phyloP scores from a whole-genome alignment of 1,139 yeast species.

The Saccharomyces hybrid region DNA sequence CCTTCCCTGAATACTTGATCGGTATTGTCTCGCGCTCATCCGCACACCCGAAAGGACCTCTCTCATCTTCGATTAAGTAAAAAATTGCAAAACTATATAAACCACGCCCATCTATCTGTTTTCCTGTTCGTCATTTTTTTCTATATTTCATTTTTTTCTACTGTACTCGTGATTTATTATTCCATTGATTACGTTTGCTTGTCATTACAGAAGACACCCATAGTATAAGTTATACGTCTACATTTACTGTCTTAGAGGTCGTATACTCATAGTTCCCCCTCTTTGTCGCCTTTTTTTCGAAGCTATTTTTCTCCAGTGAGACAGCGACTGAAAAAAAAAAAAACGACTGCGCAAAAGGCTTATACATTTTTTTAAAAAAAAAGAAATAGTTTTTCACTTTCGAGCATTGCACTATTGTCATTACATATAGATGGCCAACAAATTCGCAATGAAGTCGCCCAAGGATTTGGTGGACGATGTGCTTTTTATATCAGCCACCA shows the following conservation, averaged over 20 bases:
- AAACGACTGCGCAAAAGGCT: slow-evolving; percentile 1
- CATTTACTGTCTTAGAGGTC: neutral
- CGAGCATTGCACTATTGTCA: neutral
- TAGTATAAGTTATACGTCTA: neutral
- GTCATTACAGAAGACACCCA: neutral
- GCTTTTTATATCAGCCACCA: neutral
- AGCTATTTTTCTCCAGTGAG: neutral
- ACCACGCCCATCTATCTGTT: neutral
- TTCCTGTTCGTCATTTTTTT: neutral
- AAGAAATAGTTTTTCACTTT: neutral
- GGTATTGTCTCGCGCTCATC: neutral
- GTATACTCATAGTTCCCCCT: neutral
- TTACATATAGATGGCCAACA: neutral
- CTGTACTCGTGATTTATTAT: neutral
- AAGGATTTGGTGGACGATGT: neutral
- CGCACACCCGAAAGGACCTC: neutral
- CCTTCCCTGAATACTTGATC: neutral
- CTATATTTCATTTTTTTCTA: neutral
- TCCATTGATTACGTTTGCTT: neutral
- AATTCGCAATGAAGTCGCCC: neutral
- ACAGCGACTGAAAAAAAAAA: neutral
- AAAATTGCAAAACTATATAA: neutral
- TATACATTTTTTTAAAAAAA: neutral
- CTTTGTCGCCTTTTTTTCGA: neutral
- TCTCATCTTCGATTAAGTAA: neutral